phyloP scores from a whole-genome alignment of 1,284 basidiomycete species.

The Sanghuangporus baumii region DNA sequence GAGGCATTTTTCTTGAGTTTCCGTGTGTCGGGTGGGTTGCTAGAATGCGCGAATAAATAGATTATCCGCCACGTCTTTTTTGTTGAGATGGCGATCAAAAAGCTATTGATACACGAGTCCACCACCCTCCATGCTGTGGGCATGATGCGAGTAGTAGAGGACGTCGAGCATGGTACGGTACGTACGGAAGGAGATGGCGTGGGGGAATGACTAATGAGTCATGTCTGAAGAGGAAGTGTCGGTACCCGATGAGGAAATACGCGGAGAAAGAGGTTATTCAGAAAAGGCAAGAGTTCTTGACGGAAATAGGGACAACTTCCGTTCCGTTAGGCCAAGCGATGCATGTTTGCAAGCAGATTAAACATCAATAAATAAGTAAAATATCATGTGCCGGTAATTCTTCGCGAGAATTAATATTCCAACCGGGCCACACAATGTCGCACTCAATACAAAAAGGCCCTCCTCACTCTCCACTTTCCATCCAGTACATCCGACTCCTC shows the following conservation, averaged over 20 bases:
- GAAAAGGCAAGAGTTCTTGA: neutral
- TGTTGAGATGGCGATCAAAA: neutral
- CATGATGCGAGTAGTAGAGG: neutral
- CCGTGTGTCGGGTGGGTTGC: neutral
- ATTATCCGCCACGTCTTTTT: neutral
- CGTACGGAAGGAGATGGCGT: neutral
- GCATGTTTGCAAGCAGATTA: too few relatives aligned
- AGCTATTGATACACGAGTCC: neutral
- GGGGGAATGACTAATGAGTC: neutral
- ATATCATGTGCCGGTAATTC: neutral
- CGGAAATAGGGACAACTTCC: neutral
- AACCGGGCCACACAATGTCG: neutral
- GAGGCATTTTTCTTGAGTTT: neutral
- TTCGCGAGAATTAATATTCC: neutral
- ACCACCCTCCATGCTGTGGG: neutral
- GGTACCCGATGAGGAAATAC: neutral
- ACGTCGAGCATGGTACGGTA: neutral
- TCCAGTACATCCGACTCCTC: neutral
- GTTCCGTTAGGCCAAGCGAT: neutral
- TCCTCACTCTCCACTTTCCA: neutral
- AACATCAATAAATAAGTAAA: neutral
- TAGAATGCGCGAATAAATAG: neutral
- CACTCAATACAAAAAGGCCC: conserved; percentile 8
- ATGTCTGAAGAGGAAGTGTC: neutral
- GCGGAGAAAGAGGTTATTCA: neutral